Conservation (phyloP, 2,329 filamentous ascomycete species). For the Penicillium sp. region DNA sequence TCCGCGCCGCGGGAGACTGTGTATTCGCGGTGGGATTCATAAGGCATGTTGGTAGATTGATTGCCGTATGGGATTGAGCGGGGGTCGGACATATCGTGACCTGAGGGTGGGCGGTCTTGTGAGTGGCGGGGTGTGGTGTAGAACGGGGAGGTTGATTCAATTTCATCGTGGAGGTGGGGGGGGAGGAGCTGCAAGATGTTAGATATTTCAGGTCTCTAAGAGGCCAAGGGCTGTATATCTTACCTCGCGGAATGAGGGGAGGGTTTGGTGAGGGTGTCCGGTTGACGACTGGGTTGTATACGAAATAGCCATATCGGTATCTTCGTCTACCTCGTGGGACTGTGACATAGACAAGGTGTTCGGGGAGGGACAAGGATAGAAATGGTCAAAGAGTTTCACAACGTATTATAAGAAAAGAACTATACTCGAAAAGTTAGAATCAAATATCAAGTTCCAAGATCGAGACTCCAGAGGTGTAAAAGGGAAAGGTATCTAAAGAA, state of each 20-base stretch:
- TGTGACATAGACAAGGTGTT: constrained; percentile 37
- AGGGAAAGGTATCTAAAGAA: neutral
- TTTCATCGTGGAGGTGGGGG: constrained; percentile 43
- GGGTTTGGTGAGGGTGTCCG: constrained; percentile 30
- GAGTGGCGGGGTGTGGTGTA: constrained; percentile 28
- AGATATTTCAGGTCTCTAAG: constrained; percentile 1
- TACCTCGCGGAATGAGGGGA: constrained; percentile 42
- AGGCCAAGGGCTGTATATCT: constrained; percentile 3
- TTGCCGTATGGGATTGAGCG: constrained; percentile 26
- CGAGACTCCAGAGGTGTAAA: neutral
- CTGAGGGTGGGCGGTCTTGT: constrained; percentile 31
- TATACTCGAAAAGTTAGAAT: constrained; percentile 1
- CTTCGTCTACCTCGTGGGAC: constrained; percentile 32
- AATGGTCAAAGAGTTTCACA: neutral
- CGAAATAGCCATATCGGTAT: constrained; percentile 40
- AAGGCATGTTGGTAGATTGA: constrained; percentile 21
- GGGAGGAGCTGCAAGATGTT: constrained; percentile 35
- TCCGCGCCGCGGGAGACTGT: constrained; percentile 21
- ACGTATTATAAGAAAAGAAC: constrained; percentile 1
- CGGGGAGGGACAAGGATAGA: neutral
- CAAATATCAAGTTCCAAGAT: neutral
- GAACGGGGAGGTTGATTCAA: constrained; percentile 38
- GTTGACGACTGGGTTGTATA: constrained; percentile 35
- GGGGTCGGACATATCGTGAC: constrained; percentile 31
- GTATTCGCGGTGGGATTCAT: constrained; percentile 29